Percentiles rank a stretch among this genome's conserved stretches.
These are phyloP conservation scores for Fagopyrum homotropicum DNA, from an alignment of 148 eudicot species.

Conservation along the genomic window DNA sequence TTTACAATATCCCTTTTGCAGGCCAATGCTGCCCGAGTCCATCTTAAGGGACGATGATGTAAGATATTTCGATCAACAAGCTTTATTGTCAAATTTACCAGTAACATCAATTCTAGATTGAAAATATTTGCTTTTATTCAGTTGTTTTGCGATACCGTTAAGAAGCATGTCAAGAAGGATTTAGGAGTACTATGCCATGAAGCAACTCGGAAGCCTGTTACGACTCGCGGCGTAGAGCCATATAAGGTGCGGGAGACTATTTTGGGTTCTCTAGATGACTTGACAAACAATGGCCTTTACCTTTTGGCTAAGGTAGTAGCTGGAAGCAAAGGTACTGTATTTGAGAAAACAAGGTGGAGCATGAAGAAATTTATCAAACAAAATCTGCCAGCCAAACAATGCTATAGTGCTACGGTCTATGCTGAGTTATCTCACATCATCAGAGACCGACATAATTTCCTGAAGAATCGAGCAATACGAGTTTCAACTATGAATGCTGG, in stretches of 20 bases:
- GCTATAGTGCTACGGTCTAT: conserved; percentile 17
- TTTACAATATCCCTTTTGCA: conserved; percentile 19
- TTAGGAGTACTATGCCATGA: conserved; percentile 23
- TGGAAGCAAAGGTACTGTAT: conserved; percentile 22
- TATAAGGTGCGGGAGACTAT: conserved; percentile 20
- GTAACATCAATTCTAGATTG: neutral
- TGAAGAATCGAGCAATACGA: conserved; percentile 15
- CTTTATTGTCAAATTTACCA: neutral
- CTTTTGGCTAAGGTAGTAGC: conserved; percentile 41
- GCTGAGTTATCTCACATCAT: conserved; percentile 29
- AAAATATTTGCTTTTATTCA: conserved; percentile 19
- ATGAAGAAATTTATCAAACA: conserved; percentile 55
- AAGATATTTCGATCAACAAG: conserved; percentile 21
- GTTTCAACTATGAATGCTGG: neutral
- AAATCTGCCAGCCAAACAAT: conserved; percentile 21
- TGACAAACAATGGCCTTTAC: conserved; percentile 56
- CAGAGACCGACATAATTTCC: conserved; percentile 39
- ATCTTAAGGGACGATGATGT: conserved; percentile 81
- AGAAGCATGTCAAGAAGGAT: conserved; percentile 40
- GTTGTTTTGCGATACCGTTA: conserved; percentile 52
- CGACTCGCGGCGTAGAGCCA: conserved; percentile 6
- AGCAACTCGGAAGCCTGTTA: conserved; percentile 12
- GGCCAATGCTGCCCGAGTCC: conserved; percentile 53
- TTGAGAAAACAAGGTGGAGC: conserved; percentile 48
- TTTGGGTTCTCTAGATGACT: conserved; percentile 41